Evolutionary conservation across 2,329 filamentous ascomycete genomes (phyloP).

Genomic region (Sporothrix humicola): DNA sequence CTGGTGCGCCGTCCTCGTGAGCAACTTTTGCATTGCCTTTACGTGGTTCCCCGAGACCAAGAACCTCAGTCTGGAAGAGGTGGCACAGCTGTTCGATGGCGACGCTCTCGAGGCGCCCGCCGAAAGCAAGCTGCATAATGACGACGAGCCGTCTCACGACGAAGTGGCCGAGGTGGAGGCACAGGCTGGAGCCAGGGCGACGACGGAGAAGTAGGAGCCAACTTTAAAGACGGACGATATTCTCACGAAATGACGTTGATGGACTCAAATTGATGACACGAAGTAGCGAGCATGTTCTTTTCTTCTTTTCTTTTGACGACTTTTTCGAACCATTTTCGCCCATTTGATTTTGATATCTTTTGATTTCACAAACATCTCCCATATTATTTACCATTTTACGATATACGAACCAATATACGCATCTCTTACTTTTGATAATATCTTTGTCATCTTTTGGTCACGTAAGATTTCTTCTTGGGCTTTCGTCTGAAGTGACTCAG

Average conservation of each 20-base stretch:
- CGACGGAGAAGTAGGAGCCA: neutral
- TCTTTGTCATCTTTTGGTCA: neutral
- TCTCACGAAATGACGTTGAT: neutral
- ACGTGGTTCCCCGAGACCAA: slow-evolving; percentile 37
- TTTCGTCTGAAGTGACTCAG: neutral
- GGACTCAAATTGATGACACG: neutral
- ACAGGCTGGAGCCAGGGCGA: neutral
- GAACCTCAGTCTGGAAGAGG: slow-evolving; percentile 32
- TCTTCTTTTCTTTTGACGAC: neutral
- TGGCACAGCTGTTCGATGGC: slow-evolving; percentile 59
- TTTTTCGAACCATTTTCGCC: neutral
- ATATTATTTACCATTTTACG: neutral
- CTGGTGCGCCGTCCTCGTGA: slow-evolving; percentile 35
- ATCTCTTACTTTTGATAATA: neutral
- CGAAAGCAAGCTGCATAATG: slow-evolving; percentile 2
- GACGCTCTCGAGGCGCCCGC: neutral
- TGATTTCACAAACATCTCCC: neutral
- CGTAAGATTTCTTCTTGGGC: no score
- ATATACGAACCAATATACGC: neutral
- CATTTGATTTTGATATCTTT: neutral
- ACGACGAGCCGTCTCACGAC: neutral
- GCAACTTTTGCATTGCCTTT: slow-evolving; percentile 41
- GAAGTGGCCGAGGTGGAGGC: neutral
- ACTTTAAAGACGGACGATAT: neutral
- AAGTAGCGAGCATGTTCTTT: neutral